phyloP scores from a whole-genome alignment of 179 eudicot species.

The Spergularia azorica region DNA sequence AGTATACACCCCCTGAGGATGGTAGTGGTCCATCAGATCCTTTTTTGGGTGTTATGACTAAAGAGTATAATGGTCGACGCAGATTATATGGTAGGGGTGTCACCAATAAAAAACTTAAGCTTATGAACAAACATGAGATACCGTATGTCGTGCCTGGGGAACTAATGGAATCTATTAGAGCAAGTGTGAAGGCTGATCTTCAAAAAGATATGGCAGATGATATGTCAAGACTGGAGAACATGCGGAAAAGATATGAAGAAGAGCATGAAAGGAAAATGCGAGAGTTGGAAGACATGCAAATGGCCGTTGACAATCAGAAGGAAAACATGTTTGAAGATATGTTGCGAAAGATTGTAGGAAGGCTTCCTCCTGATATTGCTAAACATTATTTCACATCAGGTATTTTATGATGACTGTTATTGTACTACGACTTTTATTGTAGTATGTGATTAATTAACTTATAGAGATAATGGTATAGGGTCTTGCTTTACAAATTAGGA shows the following conservation, averaged over 20 bases:
- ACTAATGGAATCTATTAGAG: not conserved
- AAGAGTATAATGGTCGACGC: too few species aligned
- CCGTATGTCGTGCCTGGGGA: not conserved
- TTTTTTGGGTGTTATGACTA: not conserved
- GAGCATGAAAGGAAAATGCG: not conserved
- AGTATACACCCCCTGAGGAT: not conserved
- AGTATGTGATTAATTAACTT: too few species aligned
- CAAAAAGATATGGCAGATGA: not conserved
- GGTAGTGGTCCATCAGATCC: constrained; percentile 4
- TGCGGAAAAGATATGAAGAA: not conserved
- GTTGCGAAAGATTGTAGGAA: not conserved
- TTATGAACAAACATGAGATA: too few species aligned
- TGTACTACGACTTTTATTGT: too few species aligned
- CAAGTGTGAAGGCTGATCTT: not conserved
- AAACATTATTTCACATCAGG: not conserved
- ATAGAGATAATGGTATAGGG: too few species aligned
- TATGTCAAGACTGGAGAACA: not conserved
- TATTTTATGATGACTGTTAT: not conserved
- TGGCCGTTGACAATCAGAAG: not conserved
- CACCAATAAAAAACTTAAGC: not conserved
- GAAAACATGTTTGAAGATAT: not conserved
- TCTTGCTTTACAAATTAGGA: too few species aligned
- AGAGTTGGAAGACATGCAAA: constrained; percentile 1
- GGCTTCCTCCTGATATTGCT: not conserved
- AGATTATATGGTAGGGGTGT: too few species aligned